Percentiles rank a stretch among this genome's conserved stretches.
Conservation (phyloP, 345 rosid genomes). For the Eutrema yunnanense region DNA sequence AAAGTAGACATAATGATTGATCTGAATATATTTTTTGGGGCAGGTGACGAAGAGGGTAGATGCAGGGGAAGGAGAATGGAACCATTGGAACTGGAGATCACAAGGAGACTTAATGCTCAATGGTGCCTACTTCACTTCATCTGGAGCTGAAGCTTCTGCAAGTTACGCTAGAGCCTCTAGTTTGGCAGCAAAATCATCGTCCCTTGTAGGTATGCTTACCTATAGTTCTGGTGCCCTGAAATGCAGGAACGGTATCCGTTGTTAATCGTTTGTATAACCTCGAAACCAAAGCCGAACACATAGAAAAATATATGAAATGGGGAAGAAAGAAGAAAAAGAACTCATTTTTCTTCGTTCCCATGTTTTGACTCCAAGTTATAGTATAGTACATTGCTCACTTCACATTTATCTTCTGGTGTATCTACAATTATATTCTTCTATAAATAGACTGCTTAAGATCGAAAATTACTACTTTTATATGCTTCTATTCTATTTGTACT, state of each 20-base stretch:
- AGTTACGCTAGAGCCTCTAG: constrained; percentile 58
- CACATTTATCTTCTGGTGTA: neutral
- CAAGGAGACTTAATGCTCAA: constrained; percentile 49
- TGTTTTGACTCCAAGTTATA: constrained; percentile 13
- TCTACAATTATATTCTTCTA: neutral
- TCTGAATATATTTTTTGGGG: neutral
- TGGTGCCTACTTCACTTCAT: constrained; percentile 50
- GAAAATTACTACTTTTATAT: neutral
- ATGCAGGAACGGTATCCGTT: constrained; percentile 40
- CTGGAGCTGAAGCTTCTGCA: constrained; percentile 39
- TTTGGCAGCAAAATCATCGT: constrained; percentile 55
- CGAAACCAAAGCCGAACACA: neutral
- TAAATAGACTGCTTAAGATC: neutral
- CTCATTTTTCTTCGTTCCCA: constrained; percentile 2
- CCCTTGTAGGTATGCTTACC: constrained; percentile 42
- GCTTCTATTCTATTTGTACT: neutral
- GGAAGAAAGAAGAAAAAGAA: neutral
- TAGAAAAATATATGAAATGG: neutral
- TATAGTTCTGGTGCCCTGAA: constrained; percentile 40
- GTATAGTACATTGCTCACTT: constrained; percentile 8
- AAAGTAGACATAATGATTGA: neutral
- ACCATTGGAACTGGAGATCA: constrained; percentile 58
- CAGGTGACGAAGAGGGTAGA: constrained; percentile 51
- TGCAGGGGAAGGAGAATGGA: constrained; percentile 28
- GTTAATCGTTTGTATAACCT: constrained; percentile 29